Evolutionary conservation across 108 stramenopile species (phyloP), one percentile per base, ranked within the genome.

Genomic region (Fistulifera pelliculosa): DNA sequence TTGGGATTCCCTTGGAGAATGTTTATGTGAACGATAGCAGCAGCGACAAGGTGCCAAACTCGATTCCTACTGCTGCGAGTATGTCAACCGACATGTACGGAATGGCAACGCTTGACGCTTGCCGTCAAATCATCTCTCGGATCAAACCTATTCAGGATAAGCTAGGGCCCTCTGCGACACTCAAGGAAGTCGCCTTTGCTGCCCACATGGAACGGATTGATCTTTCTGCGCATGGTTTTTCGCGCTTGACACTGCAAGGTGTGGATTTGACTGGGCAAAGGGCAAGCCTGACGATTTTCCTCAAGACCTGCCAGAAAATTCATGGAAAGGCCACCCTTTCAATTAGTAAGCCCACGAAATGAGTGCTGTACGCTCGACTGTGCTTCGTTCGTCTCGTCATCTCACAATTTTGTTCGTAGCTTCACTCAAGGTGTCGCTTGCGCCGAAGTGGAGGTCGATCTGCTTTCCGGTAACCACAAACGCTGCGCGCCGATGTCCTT

Each of bases 31-130:
- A 94, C n/a, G 96, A 96, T 56, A 90, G 85, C 13, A 84, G 85
- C 43, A 85, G 93, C 15, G 89, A 92, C 61, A 85, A 85, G 61
- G 93, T 94, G 22, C 81, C 96, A 41, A 97, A 97, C 61, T 66
- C 89, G 0, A 75, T 88, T 1, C 82, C 96, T 6, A 85, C 96
- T 0, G 96, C 96, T n/a, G 96, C 94, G 1, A 77, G 74, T 43
- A 80, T 93, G 91, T 75, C 74, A 8, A 95, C 94, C 17, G 96
- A 97, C 62, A 55, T 93, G 57, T 95, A 97, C 58, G 94, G 96
- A 49, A 97, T 97, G 96, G 93, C 94, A 14, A 89, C 90, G 1
- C 68, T 97, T 17, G 93, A 97, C 69, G 96, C 96, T 0, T 95
- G 94, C 57, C 70, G 81, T 38, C 85, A 97, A 66, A 94, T 97